Evolutionary conservation across 306 rosid species (phyloP), one percentile per base, ranked within the genome.

Genomic region (Clitoria ternatea): DNA sequence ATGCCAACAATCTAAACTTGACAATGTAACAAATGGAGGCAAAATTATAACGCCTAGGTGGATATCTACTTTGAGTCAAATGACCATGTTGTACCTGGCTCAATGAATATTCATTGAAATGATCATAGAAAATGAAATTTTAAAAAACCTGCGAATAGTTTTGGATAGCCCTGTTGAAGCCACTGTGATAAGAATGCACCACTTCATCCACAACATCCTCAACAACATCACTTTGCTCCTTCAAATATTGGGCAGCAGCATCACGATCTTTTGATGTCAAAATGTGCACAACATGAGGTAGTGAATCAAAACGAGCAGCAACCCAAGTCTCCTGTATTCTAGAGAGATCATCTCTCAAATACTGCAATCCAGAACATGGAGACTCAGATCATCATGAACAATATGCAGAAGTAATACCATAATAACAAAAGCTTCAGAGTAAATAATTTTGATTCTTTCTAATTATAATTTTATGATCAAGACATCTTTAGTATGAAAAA

Each of bases 201-300:
- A 95, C 99, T 95, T 95, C 99, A 83, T 95, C 99, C 73, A 95
- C 97, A 47, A 95, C 97, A 43, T 91, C 99, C 85, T 95, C 99
- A 65, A 95, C 69, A 80, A 91, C 78, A 78, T 95, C 99, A 79
- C 91, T 95, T 85, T 91, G 99, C 90, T 91, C 96, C 89, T 91
- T 95, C 86, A 95, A 82, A 80, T 64, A 47, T 63, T 85, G 88
- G 59, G 84, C 87, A 18, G 89, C 99, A 42, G 76, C 77, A 9
- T 91, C 99, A 54, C 99, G 99, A 66, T 91, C 96, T 91, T 91
- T 95, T 45, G 99, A 95, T 11, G 99, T 95, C 80, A 95, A 85
- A 69, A 91, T 95, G 81, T 87, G 99, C 42, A 95, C 99, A 83
- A 95, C 99, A 70, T 95, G 96, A 70, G 99, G 99, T 50, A 95